Evolutionary conservation across 2,329 filamentous ascomycete genomes (phyloP), one percentile per base, ranked within the genome.

Genomic region (Onygena corvina): DNA sequence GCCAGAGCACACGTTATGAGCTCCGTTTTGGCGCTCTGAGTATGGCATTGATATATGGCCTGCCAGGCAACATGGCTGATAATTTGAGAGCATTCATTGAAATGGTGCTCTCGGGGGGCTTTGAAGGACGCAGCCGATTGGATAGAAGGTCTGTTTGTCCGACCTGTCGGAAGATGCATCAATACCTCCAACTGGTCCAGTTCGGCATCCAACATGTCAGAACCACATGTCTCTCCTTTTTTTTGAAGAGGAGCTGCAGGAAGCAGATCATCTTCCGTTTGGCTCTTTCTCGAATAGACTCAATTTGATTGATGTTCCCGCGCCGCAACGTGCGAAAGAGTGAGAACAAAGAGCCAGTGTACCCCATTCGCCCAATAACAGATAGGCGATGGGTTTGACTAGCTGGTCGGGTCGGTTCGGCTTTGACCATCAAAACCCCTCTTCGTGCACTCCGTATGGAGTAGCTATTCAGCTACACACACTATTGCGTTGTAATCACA

Each of bases 131-230:
- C 5, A 12, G 11, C 20, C 12, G 38, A 42, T 42, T 42, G 21
- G 38, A 16, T 27, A 14, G 9, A 16, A n/a, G n/a, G 20, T 25
- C 12, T n/a, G 38, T 42, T 42, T 42, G 38, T n/a, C n/a, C 38
- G 16, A 25, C 38, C 38, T 42, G 38, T 42, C 38, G 27, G 16
- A 42, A 4, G 3, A n/a, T 31, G 29, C 29, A 31, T 31, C 29
- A 31, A 4, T 4, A 4, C 29, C n/a, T 31, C 8, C 8, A 8
- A 3, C 8, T 31, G 29, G n/a, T 3, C 9, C 4, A 11, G 14
- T 27, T 14, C 9, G 38, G n/a, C 21, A 14, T 42, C 38, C 20
- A 42, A 42, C 38, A 42, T 42, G 38, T 42, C 38, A 42, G 38
- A 29, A 20, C 38, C 38, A 27, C 38, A 42, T 42, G 23, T 42